These are phyloP conservation scores for Aleurites moluccanus DNA, from an alignment of 441 rosid genomes.

Conservation along the genomic window DNA sequence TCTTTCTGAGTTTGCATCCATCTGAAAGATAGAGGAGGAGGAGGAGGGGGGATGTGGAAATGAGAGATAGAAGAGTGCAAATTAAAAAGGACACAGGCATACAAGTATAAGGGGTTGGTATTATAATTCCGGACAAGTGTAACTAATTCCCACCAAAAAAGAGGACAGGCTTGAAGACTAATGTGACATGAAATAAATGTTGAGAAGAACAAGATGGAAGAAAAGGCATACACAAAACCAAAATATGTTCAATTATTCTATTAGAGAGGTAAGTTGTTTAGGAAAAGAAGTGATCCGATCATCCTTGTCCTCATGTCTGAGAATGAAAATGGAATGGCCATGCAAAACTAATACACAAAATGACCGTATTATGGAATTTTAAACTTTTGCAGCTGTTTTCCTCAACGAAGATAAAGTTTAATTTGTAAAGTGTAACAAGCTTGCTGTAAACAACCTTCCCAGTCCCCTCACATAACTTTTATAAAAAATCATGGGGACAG, in stretches of 20 bases:
- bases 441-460: neutral
- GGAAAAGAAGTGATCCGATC: neutral
- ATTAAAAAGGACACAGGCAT: neutral
- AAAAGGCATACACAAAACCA: neutral
- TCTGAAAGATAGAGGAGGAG: conserved; percentile 30
- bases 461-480: neutral
- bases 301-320: neutral
- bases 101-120: neutral
- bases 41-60: neutral
- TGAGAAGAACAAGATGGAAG: conserved; percentile 1
- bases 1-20: conserved; percentile 43
- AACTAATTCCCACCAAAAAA: neutral
- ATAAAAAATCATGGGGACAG: neutral
- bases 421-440: neutral
- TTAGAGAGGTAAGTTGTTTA: neutral
- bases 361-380: neutral
- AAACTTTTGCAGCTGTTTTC: neutral
- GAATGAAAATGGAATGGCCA: neutral
- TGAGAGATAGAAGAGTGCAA: conserved; percentile 18
- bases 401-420: neutral
- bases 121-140: neutral
- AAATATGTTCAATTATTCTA: neutral
- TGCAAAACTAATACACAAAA: neutral
- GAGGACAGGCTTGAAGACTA: neutral
- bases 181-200: neutral